Evolutionary conservation across 345 rosid species (phyloP), one percentile per base, ranked within the genome.

Genomic region (Alliaria petiolata): DNA sequence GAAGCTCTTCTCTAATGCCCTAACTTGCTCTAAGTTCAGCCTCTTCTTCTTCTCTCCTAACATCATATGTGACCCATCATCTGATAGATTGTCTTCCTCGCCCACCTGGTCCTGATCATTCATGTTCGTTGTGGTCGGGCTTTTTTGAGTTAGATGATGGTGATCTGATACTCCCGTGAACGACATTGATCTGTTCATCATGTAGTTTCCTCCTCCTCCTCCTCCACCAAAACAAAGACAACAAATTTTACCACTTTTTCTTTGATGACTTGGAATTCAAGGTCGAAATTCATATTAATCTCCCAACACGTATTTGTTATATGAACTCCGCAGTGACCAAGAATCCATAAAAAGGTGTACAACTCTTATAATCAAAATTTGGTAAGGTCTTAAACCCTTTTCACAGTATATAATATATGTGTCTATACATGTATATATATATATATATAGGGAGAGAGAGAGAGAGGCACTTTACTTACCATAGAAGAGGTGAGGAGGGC

Each of bases 111-210:
- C 76, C 6, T 68, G 78, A 68, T 75, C 65, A 53, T 75, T 62
- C 62, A 68, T 57, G 60, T 53, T 68, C 8, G 69, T 75, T 8
- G 65, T 16, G 36, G 62, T 68, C 11, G 58, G 69, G 35, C 64
- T 75, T 46, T 75, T 75, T 26, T 68, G 59, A 51, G 64, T 44
- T 53, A 67, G 44, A 62, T 86, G 85, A 66, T 65, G 72, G 26
- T 66, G 67, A 30, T 74, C 78, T 66, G 78, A 15, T 47, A 78
- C 60, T 46, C 89, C 96, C 0, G 88, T 84, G 74, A 89, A 85
- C 1, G 91, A 89, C 86, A 86, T 75, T 12, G 96, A 89, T 82
- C 89, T 87, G 85, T 87, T 89, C 88, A 86, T 83, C 91, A 86
- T 62, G 77, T 84, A 86, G 47, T 79, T 81, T 63, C 80, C 84